Conservation (phyloP, 345 rosid genomes). For the Syzygium oleosum region DNA sequence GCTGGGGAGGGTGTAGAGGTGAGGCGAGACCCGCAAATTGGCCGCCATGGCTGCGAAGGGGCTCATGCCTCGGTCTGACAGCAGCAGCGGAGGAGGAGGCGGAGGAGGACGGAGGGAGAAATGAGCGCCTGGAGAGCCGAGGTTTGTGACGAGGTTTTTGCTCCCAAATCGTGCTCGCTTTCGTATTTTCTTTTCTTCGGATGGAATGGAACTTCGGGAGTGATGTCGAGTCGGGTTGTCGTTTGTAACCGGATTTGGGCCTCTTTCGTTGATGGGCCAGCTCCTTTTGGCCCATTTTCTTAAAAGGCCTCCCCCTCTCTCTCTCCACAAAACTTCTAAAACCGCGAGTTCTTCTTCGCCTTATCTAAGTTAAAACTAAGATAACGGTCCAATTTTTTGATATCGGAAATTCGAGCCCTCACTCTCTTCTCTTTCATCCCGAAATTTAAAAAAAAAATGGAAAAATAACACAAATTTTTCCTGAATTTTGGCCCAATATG, state of each 20-base stretch:
- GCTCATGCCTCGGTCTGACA: constrained; percentile 5
- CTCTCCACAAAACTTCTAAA: neutral
- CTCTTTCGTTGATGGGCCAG: neutral
- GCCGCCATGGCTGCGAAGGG: constrained; percentile 12
- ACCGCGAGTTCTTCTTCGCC: neutral
- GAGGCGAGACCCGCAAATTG: constrained; percentile 4
- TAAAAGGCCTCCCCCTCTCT: neutral
- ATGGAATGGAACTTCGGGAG: neutral
- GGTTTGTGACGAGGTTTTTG: neutral
- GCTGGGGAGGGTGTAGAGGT: constrained; percentile 1
- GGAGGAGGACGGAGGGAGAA: neutral
- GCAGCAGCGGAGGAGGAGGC: neutral
- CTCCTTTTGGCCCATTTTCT: neutral
- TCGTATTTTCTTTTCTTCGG: neutral
- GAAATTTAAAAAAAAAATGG: too few relatives aligned
- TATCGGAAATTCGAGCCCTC: neutral
- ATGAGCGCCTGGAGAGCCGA: neutral
- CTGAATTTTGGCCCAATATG: too few relatives aligned
- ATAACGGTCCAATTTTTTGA: neutral
- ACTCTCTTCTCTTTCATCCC: neutral
- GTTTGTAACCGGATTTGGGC: neutral
- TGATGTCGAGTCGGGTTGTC: neutral
- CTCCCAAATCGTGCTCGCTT: neutral
- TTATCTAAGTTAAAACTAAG: neutral
- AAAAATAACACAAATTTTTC: too few relatives aligned